A percentile compares a stretch with the other conserved stretches of the same genome.
Conservation (phyloP, 2,329 filamentous ascomycete species). For the Allantophomopsis lycopodina region DNA sequence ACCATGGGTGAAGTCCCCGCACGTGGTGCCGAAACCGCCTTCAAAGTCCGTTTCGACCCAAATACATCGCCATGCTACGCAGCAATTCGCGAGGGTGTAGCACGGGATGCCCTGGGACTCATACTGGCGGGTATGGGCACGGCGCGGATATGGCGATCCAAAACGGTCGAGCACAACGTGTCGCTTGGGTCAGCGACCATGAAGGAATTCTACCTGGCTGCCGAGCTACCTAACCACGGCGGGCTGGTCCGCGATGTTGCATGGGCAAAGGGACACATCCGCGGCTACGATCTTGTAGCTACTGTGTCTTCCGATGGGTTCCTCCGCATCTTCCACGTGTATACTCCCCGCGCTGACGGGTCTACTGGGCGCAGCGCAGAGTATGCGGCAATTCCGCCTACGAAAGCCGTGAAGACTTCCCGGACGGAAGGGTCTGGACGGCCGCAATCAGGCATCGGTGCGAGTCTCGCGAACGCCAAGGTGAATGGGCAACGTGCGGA, state of each 20-base stretch:
- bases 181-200: conserved; percentile 40
- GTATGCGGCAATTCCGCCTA: conserved; percentile 14
- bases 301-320: conserved; percentile 88
- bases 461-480: conserved; percentile 30
- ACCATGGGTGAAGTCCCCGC: conserved; percentile 56
- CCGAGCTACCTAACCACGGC: conserved; percentile 59
- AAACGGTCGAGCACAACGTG: conserved; percentile 34
- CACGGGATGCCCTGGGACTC: conserved; percentile 63
- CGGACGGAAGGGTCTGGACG: conserved; percentile 8
- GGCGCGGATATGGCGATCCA: conserved; percentile 72
- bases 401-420: conserved; percentile 9
- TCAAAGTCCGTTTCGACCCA: conserved; percentile 78
- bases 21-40: conserved; percentile 75
- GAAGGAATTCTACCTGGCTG: conserved; percentile 75
- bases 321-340: conserved; percentile 75
- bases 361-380: conserved; percentile 22
- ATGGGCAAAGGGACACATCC: conserved; percentile 84
- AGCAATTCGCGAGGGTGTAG: conserved; percentile 67
- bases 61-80: conserved; percentile 71
- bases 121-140: conserved; percentile 77
- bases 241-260: conserved; percentile 76
- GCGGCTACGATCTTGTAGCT: conserved; percentile 81
- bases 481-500: conserved; percentile 30
- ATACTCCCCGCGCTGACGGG: conserved; percentile 39
- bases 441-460: conserved; percentile 33